Evolutionary conservation across 208 protist species (phyloP), one percentile per base, ranked within the genome.

Genomic region (Acanthamoeba comandoni): DNA sequence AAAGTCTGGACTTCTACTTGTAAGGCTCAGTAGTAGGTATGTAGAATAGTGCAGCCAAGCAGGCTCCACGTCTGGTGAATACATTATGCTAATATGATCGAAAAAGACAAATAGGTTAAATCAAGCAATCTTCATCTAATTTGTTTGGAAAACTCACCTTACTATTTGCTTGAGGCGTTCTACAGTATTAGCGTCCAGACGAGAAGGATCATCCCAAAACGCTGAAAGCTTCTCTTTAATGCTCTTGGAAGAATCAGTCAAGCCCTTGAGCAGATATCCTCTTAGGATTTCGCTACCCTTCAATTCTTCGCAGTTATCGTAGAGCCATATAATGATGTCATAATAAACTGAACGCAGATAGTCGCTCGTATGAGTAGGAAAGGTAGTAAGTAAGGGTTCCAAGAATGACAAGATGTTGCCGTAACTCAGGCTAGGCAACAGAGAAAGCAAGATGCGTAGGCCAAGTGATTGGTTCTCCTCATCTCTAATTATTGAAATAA

Each of bases 311-410:
- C 87, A 88, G 12, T 94, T 64, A 31, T 94, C 82, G 35, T 93
- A 95, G 11, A 95, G 48, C 85, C 92, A 95, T 13, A 95, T 91
- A 0, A 95, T 43, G 19, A 95, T 95, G 29, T 95, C 93, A 69
- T 94, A 94, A 22, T 91, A 95, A 39, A 69, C 49, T 24, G 24
- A 51, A 29, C 92, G 48, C 71, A 86, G 65, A 35, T 15, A 58
- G 75, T 93, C 90, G 57, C 51, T 86, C 39, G 52, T 64, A 29
- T 91, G 86, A 12, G 26, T 70, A 5, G 31, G 26, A 91, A 93
- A 91, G 35, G 88, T 93, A n/a, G 70, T 12, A 13, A 67, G 73
- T 26, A 94, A 62, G 31, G 57, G 49, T 48, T 89, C 53, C 19
- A 94, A 52, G 73, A 93, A 94, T 2, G 82, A 70, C 12, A 85